Conservation (phyloP, 2,329 filamentous ascomycete genomes). For the Dothidotthia symphoricarpi region DNA sequence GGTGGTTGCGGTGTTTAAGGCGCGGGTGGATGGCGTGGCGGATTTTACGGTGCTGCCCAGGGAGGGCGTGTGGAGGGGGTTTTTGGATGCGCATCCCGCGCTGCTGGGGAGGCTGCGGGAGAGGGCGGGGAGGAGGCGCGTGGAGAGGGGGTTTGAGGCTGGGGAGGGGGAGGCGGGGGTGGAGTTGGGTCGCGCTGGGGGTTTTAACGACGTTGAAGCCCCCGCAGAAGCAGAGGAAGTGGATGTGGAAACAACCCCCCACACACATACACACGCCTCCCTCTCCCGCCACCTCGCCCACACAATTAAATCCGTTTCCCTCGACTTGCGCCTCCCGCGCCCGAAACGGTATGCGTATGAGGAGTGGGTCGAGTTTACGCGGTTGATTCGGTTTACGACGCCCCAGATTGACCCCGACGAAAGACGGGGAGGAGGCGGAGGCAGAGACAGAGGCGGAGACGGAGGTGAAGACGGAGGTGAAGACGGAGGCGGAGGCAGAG, state of each 20-base stretch:
- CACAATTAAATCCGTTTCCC: conserved; percentile 66
- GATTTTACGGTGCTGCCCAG: conserved; percentile 67
- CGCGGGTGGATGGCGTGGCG: conserved; percentile 59
- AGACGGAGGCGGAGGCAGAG: no score
- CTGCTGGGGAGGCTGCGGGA: conserved; percentile 41
- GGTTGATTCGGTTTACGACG: conserved; percentile 62
- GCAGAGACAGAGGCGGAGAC: no score
- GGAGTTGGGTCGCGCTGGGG: conserved; percentile 10
- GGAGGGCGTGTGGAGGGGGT: conserved; percentile 54
- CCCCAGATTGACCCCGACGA: no score
- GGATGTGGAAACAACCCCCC: conserved; percentile 10
- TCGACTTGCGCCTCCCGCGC: conserved; percentile 59
- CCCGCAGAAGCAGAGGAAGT: conserved; percentile 16
- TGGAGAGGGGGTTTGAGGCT: conserved; percentile 50
- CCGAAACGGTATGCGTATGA: conserved; percentile 72
- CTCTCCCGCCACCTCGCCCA: conserved; percentile 63
- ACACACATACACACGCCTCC: conserved; percentile 53
- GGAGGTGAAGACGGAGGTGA: no score
- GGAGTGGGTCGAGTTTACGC: conserved; percentile 83
- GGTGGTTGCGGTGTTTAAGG: conserved; percentile 65
- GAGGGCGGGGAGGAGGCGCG: conserved; percentile 36
- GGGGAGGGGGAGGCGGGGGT: conserved; percentile 1
- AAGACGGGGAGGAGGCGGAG: no score
- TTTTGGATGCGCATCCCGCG: conserved; percentile 51
- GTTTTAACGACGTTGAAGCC: no score